A percentile compares a stretch with the other conserved stretches of the same genome.
phyloP scores from a whole-genome alignment of 2,329 filamentous ascomycete species.

The Penicillium sp. region DNA sequence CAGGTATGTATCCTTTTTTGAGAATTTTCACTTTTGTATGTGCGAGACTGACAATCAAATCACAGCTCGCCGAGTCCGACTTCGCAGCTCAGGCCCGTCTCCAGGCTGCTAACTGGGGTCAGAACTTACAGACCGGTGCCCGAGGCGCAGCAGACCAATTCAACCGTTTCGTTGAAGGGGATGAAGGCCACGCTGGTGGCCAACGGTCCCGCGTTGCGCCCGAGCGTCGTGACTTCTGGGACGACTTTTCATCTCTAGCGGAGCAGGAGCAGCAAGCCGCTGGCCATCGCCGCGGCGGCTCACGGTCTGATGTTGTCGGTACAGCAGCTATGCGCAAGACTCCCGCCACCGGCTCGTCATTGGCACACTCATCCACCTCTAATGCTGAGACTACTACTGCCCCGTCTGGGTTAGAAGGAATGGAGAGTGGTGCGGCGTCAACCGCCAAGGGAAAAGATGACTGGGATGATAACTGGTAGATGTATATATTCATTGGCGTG shows the following conservation, averaged over 20 bases:
- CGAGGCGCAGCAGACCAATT: conserved; percentile 77
- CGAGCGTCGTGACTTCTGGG: conserved; percentile 84
- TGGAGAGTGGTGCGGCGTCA: conserved; percentile 18
- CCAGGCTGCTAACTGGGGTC: conserved; percentile 56
- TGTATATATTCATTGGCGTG: conserved; percentile 6
- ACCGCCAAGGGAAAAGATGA: conserved; percentile 55
- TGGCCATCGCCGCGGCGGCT: conserved; percentile 30
- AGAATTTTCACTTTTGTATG: not conserved
- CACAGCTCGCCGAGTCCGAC: conserved; percentile 75
- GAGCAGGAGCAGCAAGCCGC: conserved; percentile 21
- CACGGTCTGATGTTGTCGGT: conserved; percentile 55
- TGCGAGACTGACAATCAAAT: not conserved
- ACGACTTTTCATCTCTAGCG: conserved; percentile 75
- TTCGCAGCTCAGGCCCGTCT: conserved; percentile 70
- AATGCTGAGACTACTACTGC: conserved; percentile 24
- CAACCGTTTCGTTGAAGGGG: conserved; percentile 83
- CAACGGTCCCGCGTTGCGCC: conserved; percentile 51
- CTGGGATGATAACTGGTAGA: conserved; percentile 57
- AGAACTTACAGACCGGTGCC: conserved; percentile 65
- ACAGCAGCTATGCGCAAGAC: conserved; percentile 65
- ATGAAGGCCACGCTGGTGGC: conserved; percentile 51
- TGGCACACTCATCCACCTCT: conserved; percentile 17
- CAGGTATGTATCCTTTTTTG: conserved; percentile 58
- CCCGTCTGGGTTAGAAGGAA: conserved; percentile 17
- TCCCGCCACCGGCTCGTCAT: conserved; percentile 16